Evolutionary conservation across 73 alveolate species (phyloP).

Genomic region (Paramecium octaurelia): DNA sequence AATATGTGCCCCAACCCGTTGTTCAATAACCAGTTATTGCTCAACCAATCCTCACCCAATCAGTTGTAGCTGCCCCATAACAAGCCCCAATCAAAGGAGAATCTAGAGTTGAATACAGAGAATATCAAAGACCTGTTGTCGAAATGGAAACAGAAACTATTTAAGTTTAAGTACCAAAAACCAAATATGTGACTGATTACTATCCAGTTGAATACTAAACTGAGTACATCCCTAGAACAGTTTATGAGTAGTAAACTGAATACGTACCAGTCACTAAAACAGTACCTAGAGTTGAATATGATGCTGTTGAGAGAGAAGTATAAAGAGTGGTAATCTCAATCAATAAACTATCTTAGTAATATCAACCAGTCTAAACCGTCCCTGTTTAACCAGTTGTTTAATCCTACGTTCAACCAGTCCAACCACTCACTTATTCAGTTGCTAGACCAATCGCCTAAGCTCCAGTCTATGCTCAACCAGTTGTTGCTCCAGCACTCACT

Average conservation of each 20-base stretch:
- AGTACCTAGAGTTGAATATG: slow-evolving; percentile 51
- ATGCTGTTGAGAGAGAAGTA: slow-evolving; percentile 58
- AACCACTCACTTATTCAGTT: background rate
- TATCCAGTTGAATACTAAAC: slow-evolving; percentile 59
- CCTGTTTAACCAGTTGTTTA: slow-evolving; percentile 1
- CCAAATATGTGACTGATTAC: slow-evolving; percentile 59
- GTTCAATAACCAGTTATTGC: background rate
- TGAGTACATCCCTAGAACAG: slow-evolving; percentile 53
- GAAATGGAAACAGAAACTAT: slow-evolving; percentile 55
- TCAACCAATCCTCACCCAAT: background rate
- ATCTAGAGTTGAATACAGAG: slow-evolving; percentile 52
- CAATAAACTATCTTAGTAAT: background rate
- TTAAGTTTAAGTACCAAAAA: slow-evolving; percentile 42
- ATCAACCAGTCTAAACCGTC: background rate
- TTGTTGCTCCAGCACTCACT: slow-evolving; percentile 23
- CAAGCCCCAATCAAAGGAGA: slow-evolving; percentile 48
- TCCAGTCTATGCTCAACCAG: slow-evolving; percentile 11
- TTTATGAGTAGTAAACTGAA: slow-evolving; percentile 44
- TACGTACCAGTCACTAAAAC: slow-evolving; percentile 52
- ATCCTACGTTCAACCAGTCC: background rate
- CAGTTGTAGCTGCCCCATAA: slow-evolving; percentile 19
- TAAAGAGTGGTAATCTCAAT: background rate
- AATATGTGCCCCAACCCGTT: background rate
- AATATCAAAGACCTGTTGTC: slow-evolving; percentile 49
- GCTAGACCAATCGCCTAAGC: slow-evolving; percentile 5